Evolutionary conservation across 1,284 basidiomycete species (phyloP).

Genomic region (Baeospora myosura): DNA sequence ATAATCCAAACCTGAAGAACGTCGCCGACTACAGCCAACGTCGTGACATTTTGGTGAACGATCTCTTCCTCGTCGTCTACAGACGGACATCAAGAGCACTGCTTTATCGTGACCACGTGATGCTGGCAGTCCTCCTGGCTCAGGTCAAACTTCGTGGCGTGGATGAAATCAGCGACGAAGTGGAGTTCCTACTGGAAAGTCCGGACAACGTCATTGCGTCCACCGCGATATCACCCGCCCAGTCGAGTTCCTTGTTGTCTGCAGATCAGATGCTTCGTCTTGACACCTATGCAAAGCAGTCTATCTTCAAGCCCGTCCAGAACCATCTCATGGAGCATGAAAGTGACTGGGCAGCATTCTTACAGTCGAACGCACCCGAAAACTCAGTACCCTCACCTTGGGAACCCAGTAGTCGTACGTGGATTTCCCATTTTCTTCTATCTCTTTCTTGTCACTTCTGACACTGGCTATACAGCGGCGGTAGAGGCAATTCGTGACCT

Average conservation of each 20-base stretch:
- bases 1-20: constrained; percentile 83
- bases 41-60: constrained; percentile 79
- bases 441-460: constrained; percentile 11
- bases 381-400: constrained; percentile 68
- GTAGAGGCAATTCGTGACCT: constrained; percentile 69
- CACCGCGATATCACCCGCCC: constrained; percentile 27
- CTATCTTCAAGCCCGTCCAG: constrained; percentile 74
- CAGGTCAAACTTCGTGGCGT: constrained; percentile 82
- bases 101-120: constrained; percentile 86
- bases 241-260: constrained; percentile 41
- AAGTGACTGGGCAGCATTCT: constrained; percentile 73
- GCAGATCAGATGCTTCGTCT: constrained; percentile 67
- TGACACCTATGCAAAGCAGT: constrained; percentile 59
- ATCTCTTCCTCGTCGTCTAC: constrained; percentile 89
- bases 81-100: constrained; percentile 87
- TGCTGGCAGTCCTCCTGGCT: constrained; percentile 85
- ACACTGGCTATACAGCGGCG: constrained; percentile 44
- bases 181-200: constrained; percentile 87
- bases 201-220: constrained; percentile 58
- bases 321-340: constrained; percentile 59
- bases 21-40: constrained; percentile 72
- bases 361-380: constrained; percentile 70
- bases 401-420: constrained; percentile 67
- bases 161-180: constrained; percentile 76
- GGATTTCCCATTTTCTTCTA: constrained; percentile 2